Evolutionary conservation across 352 stramenopile species (phyloP).

Genomic region (Pythium rhizo-oryzae): DNA sequence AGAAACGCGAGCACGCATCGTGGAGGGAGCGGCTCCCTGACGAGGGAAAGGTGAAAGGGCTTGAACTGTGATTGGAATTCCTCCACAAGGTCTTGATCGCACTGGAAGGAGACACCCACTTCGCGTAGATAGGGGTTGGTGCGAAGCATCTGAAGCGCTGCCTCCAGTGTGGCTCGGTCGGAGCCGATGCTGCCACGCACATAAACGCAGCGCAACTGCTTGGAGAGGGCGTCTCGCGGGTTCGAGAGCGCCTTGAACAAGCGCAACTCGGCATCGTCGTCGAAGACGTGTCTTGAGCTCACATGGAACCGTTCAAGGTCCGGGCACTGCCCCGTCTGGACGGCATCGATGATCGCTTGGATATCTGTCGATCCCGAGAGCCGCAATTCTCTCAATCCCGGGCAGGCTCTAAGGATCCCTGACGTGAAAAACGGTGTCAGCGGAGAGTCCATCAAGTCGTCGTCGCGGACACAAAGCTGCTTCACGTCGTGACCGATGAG

Average conservation of each 20-base stretch:
- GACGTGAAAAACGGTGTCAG: background rate
- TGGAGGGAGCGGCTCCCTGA: background rate
- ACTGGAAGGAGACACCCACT: background rate
- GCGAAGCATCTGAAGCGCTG: background rate
- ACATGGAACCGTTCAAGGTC: background rate
- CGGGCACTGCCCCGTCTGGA: background rate
- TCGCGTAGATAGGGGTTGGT: background rate
- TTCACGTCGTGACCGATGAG: background rate
- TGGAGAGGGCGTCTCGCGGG: background rate
- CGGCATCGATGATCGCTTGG: background rate
- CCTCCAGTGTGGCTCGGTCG: background rate
- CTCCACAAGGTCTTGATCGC: background rate
- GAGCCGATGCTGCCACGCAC: background rate
- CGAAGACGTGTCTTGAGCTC: background rate
- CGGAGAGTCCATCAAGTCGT: background rate
- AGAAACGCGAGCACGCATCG: background rate
- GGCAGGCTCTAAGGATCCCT: background rate
- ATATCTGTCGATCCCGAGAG: background rate
- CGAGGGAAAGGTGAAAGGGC: background rate
- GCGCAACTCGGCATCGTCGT: background rate
- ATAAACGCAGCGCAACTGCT: background rate
- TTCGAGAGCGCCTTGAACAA: background rate
- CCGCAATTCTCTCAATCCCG: background rate
- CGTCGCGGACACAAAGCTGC: background rate
- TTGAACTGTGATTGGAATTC: background rate